Evolutionary conservation across 2,329 filamentous ascomycete genomes (phyloP), one percentile per base, ranked within the genome.

Genomic region (Fusarium nisikadoi): DNA sequence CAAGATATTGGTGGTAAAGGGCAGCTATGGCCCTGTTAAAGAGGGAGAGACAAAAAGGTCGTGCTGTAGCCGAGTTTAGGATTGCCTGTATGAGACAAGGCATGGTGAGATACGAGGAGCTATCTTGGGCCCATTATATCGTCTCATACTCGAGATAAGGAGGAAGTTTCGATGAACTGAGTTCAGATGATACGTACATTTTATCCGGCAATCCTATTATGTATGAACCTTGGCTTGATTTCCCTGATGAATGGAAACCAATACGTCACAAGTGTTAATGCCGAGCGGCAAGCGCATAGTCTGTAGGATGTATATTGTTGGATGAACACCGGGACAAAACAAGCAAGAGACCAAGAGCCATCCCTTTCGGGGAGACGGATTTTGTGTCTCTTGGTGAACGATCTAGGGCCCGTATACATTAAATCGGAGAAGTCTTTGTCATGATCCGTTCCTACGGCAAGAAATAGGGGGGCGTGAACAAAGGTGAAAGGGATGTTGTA

Each of bases 381-480:
- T 29, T 62, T 35, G 29, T 46, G 43, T n/a, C 27, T 16, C 25
- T 54, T 35, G 27, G 13, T 12, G 20, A 55, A 57, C 58, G 62
- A 64, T 64, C 65, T 65, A 23, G 47, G 33, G n/a, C 19, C 14
- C 19, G 25, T n/a, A 64, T 58, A 52, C 56, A 58, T 57, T 61
- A 66, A 75, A 43, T 46, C 52, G 55, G 56, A 41, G 56, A 62
- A 42, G 59, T 57, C 62, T 62, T 45, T 42, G 46, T 42, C 39
- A 70, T 43, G 52, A 50, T 62, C 57, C 42, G 49, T 52, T 50
- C 45, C 27, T 27, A 20, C 62, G 57, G 52, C 39, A 63, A 52
- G 53, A 58, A 65, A 72, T 71, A 57, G 61, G 65, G 65, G 55
- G 67, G 63, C 59, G 64, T 38, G 36, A 54, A 43, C 56, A 65